These are phyloP conservation scores for Silene vulgaris DNA, from an alignment of 179 eudicot genomes.

Conservation along the genomic window DNA sequence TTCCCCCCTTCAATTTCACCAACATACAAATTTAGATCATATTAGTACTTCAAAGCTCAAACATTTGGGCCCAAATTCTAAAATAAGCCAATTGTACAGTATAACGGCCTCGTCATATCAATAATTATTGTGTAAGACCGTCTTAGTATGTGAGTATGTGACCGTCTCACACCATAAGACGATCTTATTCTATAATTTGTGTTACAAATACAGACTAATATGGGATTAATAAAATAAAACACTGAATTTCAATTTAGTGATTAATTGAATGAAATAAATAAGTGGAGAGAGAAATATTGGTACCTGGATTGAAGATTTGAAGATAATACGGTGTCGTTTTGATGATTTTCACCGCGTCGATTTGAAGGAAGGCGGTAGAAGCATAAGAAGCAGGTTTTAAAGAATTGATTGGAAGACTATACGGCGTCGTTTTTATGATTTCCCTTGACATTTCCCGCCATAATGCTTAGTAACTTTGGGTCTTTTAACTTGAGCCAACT, in stretches of 20 bases:
- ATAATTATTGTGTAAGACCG: too few relatives aligned
- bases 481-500: not conserved
- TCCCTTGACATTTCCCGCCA: slow-evolving; percentile 6
- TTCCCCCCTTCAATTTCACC: not conserved
- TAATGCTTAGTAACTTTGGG: not conserved
- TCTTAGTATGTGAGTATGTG: too few relatives aligned
- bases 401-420: not conserved
- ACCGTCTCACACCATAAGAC: too few relatives aligned
- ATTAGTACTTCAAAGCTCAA: too few relatives aligned
- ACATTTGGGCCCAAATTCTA: too few relatives aligned
- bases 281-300: not conserved
- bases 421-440: not conserved
- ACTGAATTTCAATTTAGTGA: too few relatives aligned
- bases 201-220: too few relatives aligned
- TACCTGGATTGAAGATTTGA: not conserved
- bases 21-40: not conserved
- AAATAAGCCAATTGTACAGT: too few relatives aligned
- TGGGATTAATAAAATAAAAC: too few relatives aligned
- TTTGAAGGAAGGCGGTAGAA: not conserved
- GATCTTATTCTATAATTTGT: too few relatives aligned
- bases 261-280: not conserved
- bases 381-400: not conserved
- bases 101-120: too few relatives aligned
- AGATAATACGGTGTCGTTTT: slow-evolving; percentile 2
- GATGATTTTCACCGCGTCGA: too few relatives aligned